Percentiles rank a stretch among this genome's conserved stretches.
Conservation (phyloP, 192 early-diverging fungal species). For the Coemansia sp. region DNA sequence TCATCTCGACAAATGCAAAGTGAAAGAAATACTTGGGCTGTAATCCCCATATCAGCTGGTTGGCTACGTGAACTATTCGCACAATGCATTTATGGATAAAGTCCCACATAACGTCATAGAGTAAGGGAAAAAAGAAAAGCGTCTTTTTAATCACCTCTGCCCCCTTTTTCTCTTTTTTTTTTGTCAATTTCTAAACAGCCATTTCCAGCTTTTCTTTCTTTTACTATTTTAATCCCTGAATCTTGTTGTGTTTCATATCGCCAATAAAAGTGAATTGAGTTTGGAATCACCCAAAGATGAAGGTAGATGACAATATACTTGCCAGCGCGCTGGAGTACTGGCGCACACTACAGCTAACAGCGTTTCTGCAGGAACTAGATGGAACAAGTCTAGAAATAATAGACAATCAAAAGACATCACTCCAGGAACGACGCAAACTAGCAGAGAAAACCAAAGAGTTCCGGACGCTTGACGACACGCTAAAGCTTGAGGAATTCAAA, state of each 20-base stretch:
- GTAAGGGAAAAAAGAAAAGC: too few relatives aligned
- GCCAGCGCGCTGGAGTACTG: conserved; percentile 50
- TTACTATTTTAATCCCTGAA: neutral
- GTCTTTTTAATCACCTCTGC: too few relatives aligned
- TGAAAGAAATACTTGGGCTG: too few relatives aligned
- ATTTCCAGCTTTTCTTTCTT: conserved; percentile 5
- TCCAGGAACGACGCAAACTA: conserved; percentile 75
- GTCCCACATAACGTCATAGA: too few relatives aligned
- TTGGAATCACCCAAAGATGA: conserved; percentile 5
- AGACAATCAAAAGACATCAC: conserved; percentile 80
- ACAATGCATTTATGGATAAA: too few relatives aligned
- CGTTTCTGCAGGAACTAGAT: conserved; percentile 73
- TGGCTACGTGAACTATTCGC: too few relatives aligned
- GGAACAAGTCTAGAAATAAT: conserved; percentile 73
- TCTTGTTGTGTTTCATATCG: neutral
- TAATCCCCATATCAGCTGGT: too few relatives aligned
- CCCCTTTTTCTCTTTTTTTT: neutral
- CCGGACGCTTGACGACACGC: conserved; percentile 71
- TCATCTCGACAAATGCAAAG: too few relatives aligned
- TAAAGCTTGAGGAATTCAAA: conserved; percentile 78
- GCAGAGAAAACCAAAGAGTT: conserved; percentile 92
- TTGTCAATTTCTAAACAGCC: neutral
- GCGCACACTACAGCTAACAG: conserved; percentile 62
- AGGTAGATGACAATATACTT: conserved; percentile 27
- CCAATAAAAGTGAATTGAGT: neutral